Percentiles rank a stretch among this genome's conserved stretches.
These are phyloP conservation scores for Botrytis hyacinthi DNA, from an alignment of 2,329 filamentous ascomycete species.

Conservation along the genomic window DNA sequence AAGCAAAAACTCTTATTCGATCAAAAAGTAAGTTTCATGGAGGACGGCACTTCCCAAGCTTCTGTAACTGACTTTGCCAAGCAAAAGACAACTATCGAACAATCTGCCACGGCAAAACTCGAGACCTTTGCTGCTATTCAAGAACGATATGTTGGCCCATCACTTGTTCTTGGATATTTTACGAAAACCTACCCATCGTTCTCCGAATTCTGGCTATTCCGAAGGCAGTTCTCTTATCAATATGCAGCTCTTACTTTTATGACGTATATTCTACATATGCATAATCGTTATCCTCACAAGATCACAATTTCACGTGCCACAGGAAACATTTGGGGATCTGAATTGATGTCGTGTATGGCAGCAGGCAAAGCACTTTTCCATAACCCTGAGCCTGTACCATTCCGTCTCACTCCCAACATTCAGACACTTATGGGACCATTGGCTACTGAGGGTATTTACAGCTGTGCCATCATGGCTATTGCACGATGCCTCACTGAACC, in stretches of 20 bases:
- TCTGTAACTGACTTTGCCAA: slow-evolving; percentile 36
- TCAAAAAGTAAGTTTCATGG: slow-evolving; percentile 40
- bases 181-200: slow-evolving; percentile 83
- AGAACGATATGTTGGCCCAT: slow-evolving; percentile 85
- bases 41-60: not conserved
- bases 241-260: slow-evolving; percentile 94
- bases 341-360: slow-evolving; percentile 89
- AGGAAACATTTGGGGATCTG: slow-evolving; percentile 94
- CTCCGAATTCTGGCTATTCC: slow-evolving; percentile 97
- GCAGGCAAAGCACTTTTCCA: slow-evolving; percentile 83
- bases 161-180: slow-evolving; percentile 84
- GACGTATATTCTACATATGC: slow-evolving; percentile 98
- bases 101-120: slow-evolving; percentile 69
- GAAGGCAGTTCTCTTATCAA: slow-evolving; percentile 93
- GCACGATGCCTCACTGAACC: slow-evolving; percentile 90
- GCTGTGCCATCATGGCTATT: slow-evolving; percentile 94
- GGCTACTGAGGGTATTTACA: slow-evolving; percentile 93
- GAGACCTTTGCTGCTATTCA: slow-evolving; percentile 96
- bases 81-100: slow-evolving; percentile 63
- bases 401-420: slow-evolving; percentile 94
- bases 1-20: slow-evolving; percentile 78
- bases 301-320: slow-evolving; percentile 83
- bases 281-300: slow-evolving; percentile 92
- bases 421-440: slow-evolving; percentile 95
- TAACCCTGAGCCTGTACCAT: slow-evolving; percentile 93